Percentiles rank a stretch among this genome's conserved stretches.
phyloP scores from a whole-genome alignment of 371 early-diverging fungal genomes.

The Mucor plumbeus region DNA sequence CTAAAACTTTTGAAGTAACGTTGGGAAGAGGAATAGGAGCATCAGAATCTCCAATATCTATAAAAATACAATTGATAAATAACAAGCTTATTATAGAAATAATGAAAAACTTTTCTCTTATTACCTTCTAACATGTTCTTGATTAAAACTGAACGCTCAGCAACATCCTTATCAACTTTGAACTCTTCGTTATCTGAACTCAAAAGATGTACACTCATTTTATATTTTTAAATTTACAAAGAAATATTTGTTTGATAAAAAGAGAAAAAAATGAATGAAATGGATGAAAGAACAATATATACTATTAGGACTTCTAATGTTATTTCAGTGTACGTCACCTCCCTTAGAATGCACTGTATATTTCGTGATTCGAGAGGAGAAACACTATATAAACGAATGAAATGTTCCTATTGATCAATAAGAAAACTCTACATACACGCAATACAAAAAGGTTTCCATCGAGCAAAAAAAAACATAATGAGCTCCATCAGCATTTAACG shows the following conservation, averaged over 20 bases:
- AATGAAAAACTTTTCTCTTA: neutral
- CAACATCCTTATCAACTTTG: slow-evolving; percentile 81
- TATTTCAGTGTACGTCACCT: neutral
- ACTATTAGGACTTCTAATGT: neutral
- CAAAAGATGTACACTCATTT: slow-evolving; percentile 51
- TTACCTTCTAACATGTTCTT: slow-evolving; percentile 91
- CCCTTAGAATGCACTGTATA: neutral
- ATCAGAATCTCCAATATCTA: slow-evolving; percentile 79
- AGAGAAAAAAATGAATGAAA: neutral
- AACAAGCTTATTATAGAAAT: neutral
- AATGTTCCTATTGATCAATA: neutral
- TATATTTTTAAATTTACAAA: neutral
- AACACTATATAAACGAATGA: neutral
- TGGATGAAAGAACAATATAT: neutral
- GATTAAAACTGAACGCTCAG: slow-evolving; percentile 87
- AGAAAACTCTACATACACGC: neutral
- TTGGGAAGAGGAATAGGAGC: slow-evolving; percentile 82
- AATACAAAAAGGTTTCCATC: neutral
- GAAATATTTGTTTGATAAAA: neutral
- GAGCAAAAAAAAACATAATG: neutral
- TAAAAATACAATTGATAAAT: neutral
- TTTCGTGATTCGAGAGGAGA: slow-evolving; percentile 3
- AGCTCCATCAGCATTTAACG: neutral
- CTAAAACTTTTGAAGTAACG: slow-evolving; percentile 71
- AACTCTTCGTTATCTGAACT: slow-evolving; percentile 79